Evolutionary conservation across 345 rosid species (phyloP).

Genomic region (Citrus hindsii): DNA sequence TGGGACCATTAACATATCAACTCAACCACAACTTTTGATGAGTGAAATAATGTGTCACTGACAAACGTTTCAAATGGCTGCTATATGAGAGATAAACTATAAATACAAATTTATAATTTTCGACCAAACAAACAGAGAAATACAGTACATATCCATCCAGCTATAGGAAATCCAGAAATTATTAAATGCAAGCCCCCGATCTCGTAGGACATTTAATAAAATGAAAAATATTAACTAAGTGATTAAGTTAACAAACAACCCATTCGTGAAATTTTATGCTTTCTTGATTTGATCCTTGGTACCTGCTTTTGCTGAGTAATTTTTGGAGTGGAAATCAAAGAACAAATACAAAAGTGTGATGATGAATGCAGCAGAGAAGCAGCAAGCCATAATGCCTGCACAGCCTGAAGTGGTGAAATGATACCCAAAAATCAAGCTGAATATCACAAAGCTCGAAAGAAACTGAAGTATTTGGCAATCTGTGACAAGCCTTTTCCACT

Average conservation of each 20-base stretch:
- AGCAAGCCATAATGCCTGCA: conserved; percentile 56
- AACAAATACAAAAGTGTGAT: conserved; percentile 50
- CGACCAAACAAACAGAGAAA: not conserved
- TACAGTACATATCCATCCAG: not conserved
- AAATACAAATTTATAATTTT: not conserved
- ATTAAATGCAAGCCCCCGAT: not conserved
- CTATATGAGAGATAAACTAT: not conserved
- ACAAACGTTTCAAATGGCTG: not conserved
- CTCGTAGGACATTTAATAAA: no score
- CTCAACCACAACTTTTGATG: not conserved
- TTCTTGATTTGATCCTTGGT: not conserved
- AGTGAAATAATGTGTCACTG: not conserved
- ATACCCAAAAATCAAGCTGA: conserved; percentile 35
- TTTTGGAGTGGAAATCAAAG: conserved; percentile 46
- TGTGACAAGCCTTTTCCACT: conserved; percentile 66
- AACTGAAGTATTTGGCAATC: conserved; percentile 65
- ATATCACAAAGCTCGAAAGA: conserved; percentile 36
- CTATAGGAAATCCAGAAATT: not conserved
- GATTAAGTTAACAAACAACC: not conserved
- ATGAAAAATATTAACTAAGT: no score
- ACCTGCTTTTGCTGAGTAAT: conserved; percentile 25
- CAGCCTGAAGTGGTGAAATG: conserved; percentile 54
- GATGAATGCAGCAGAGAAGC: conserved; percentile 50
- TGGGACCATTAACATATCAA: not conserved
- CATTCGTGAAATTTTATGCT: not conserved